Conservation (phyloP, 305 asterid species). For the Solanum hybrid region DNA sequence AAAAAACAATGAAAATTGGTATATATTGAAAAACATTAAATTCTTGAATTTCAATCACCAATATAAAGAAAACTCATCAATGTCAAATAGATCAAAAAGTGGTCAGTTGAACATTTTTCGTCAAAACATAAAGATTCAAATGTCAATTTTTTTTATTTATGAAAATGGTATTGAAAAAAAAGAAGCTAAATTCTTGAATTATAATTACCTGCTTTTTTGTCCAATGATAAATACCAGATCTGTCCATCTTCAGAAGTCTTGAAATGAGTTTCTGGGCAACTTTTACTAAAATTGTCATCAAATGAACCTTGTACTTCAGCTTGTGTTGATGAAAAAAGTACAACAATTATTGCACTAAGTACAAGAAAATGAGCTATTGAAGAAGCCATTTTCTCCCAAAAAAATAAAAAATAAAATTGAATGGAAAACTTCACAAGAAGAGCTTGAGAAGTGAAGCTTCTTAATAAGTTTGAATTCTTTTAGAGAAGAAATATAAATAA, state of each 20-base stretch:
- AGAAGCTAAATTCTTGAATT: neutral
- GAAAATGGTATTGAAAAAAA: neutral
- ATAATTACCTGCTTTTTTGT: constrained; percentile 50
- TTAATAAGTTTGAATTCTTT: neutral
- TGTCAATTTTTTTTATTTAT: no score
- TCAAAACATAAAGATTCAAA: neutral
- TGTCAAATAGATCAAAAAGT: no score
- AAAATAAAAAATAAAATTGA: neutral
- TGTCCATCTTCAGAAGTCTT: constrained; percentile 82
- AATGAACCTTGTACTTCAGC: constrained; percentile 21
- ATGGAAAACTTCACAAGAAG: neutral
- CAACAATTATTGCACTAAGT: neutral
- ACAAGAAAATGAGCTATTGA: neutral
- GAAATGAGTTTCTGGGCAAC: constrained; percentile 76
- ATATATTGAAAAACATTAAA: neutral
- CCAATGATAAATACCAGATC: constrained; percentile 75
- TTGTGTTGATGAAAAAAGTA: neutral
- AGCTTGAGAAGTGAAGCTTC: neutral
- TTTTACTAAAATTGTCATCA: constrained; percentile 66
- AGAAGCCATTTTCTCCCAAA: constrained; percentile 3
- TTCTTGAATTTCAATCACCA: constrained; percentile 24
- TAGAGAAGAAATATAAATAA: neutral
- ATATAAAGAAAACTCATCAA: neutral
- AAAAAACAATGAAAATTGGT: neutral
- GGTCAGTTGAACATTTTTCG: neutral